These are phyloP conservation scores for Blastobotrys niveus DNA, from an alignment of 1,139 yeast species.

Conservation along the genomic window DNA sequence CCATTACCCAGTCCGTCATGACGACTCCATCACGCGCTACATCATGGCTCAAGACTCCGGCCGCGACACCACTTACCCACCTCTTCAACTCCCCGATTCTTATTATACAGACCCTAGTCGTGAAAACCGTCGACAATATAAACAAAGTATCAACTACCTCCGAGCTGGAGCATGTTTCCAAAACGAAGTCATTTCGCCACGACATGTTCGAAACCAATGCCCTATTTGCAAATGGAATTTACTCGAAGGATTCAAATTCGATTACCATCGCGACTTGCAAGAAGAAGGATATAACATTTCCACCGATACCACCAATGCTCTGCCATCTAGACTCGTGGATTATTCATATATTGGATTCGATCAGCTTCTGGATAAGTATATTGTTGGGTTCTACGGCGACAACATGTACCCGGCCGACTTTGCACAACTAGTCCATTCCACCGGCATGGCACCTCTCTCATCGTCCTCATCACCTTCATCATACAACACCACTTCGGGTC, in stretches of 20 bases:
- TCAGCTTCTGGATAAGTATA: not conserved
- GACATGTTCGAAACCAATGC: conserved; percentile 9
- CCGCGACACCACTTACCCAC: not conserved
- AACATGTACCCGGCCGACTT: conserved; percentile 6
- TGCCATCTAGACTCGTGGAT: conserved; percentile 1
- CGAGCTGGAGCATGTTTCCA: conserved; percentile 7
- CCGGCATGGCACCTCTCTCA: not conserved
- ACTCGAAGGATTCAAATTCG: conserved; percentile 4
- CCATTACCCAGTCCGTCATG: not conserved
- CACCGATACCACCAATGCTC: too few relatives aligned
- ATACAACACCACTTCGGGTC: too few relatives aligned
- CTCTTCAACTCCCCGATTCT: not conserved
- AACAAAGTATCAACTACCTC: conserved; percentile 1
- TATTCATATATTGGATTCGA: conserved; percentile 9
- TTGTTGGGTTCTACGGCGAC: conserved; percentile 8
- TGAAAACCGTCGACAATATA: not conserved
- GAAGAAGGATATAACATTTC: too few relatives aligned
- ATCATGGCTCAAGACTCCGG: conserved; percentile 10
- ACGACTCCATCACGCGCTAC: not conserved
- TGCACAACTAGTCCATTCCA: not conserved
- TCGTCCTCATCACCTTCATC: too few relatives aligned
- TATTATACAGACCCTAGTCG: not conserved
- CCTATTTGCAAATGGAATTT: conserved; percentile 6
- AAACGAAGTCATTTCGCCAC: conserved; percentile 2
- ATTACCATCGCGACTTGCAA: too few relatives aligned